Evolutionary conservation across 2,329 filamentous ascomycete species (phyloP), one percentile per base, ranked within the genome.

Genomic region (Trichophyton equinum): DNA sequence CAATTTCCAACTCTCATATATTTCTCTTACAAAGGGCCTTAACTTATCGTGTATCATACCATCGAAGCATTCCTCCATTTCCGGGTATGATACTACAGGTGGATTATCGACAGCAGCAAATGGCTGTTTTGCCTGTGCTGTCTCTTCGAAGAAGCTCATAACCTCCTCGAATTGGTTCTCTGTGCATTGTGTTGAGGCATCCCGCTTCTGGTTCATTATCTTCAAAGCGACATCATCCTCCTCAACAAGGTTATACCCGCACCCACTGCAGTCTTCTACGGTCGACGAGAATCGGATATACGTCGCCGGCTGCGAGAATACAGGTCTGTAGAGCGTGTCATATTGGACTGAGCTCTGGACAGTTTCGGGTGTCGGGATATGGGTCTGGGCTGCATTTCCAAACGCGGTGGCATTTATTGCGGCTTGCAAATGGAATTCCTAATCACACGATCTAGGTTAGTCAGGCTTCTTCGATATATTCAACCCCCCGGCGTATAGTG

Each of bases 241-340:
- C 66, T 87, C 85, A 30, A 86, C 91, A 88, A 97, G 92, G 76
- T 95, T 91, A 85, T 99, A 99, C 68, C 86, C 84, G 72, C 87
- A 88, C 69, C 89, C 88, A 70, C 90, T 87, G 69, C 88, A 95
- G 75, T 99, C 94, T 76, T 99, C 94, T 64, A 99, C 92, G 2
- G 94, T 99, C 67, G 95, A 92, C 65, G 94, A 97, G 77, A 95
- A 97, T 66, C 92, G 90, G 72, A 99, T 96, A 76, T 97, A 97
- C 64, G 91, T 94, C 64, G 86, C 85, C 59, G 94, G 91, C 74
- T 95, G 87, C 69, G 85, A 82, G 76, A 92, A 96, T 62, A 80
- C 78, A 65, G 83, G 84, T 57, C 87, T 83, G 72, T 97, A 97
- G 68, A 96, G 82, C 69, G 87, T 83, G 75, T 95, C 89, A 85